Conservation (phyloP, 192 early-diverging fungal species). For the Backusella luteola region DNA sequence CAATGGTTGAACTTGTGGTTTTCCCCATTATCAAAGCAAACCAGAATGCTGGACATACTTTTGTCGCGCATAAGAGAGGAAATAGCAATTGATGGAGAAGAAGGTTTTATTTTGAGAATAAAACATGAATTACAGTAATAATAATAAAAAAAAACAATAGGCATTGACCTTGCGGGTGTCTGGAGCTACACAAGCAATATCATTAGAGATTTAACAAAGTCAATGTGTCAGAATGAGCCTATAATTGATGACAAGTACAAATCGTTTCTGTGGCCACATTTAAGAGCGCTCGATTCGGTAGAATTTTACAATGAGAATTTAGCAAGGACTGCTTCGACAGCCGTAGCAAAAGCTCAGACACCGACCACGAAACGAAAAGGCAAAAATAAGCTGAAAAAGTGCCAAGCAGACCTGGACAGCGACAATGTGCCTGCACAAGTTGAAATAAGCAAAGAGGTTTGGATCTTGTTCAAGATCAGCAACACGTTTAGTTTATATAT, state of each 20-base stretch:
- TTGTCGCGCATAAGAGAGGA: slow-evolving; percentile 22
- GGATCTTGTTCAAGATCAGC: background rate
- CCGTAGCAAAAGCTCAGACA: background rate
- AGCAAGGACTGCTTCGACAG: background rate
- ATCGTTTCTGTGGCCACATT: slow-evolving; percentile 13
- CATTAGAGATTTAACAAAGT: background rate
- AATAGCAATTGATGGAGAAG: slow-evolving; percentile 22
- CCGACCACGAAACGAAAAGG: background rate
- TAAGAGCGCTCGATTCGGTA: background rate
- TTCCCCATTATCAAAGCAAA: background rate
- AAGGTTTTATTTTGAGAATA: slow-evolving; percentile 1
- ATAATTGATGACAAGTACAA: slow-evolving; percentile 18
- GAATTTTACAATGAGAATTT: background rate
- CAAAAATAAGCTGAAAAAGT: background rate
- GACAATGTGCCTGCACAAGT: background rate
- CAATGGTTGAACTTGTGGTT: background rate
- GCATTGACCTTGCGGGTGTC: background rate
- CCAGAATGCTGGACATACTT: slow-evolving; percentile 19
- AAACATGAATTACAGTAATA: background rate
- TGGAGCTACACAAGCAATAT: slow-evolving; percentile 10
- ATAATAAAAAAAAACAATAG: background rate
- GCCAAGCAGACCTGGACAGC: background rate
- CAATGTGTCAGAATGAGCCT: background rate
- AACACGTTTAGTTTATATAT: background rate
- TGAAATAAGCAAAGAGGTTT: background rate